Conservation (phyloP, 2,329 filamentous ascomycete genomes). For the Metarhizium brunneum region DNA sequence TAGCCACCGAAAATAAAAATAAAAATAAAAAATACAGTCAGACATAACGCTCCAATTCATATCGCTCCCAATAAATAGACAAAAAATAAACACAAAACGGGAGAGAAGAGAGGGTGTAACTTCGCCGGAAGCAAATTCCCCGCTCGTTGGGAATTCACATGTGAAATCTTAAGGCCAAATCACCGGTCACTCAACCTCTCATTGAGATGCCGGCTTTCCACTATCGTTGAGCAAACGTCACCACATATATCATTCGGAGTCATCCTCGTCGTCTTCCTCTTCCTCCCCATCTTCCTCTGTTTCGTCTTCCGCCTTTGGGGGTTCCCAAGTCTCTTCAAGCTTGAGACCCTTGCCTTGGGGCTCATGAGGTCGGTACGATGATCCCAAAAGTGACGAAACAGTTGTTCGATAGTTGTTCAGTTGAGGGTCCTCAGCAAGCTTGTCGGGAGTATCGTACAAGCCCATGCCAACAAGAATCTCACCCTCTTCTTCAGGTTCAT, state of each 20-base stretch:
- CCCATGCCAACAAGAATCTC: conserved; percentile 77
- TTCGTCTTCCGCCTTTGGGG: conserved; percentile 53
- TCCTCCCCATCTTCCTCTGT: conserved; percentile 40
- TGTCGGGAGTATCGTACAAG: conserved; percentile 65
- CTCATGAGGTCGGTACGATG: conserved; percentile 34
- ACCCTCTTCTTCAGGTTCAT: conserved; percentile 48
- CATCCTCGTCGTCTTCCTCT: conserved; percentile 24
- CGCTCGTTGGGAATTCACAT: too few species aligned
- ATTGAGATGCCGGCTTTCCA: too few species aligned
- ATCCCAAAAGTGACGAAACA: conserved; percentile 44
- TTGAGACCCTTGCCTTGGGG: conserved; percentile 65
- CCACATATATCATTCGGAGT: not conserved
- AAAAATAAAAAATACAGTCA: too few species aligned
- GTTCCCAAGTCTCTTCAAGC: conserved; percentile 72
- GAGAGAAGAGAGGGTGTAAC: too few species aligned
- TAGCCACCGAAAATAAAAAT: too few species aligned
- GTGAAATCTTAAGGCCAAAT: too few species aligned
- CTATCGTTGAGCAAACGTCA: not conserved
- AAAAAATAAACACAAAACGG: too few species aligned
- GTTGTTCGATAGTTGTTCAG: conserved; percentile 46
- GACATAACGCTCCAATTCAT: too few species aligned
- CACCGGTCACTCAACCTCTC: too few species aligned
- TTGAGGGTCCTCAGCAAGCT: conserved; percentile 37
- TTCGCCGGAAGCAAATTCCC: too few species aligned
- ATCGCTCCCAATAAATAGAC: too few species aligned